These are phyloP conservation scores for Apiosordaria backusii DNA, from an alignment of 495 filamentous ascomycete genomes.

Conservation along the genomic window DNA sequence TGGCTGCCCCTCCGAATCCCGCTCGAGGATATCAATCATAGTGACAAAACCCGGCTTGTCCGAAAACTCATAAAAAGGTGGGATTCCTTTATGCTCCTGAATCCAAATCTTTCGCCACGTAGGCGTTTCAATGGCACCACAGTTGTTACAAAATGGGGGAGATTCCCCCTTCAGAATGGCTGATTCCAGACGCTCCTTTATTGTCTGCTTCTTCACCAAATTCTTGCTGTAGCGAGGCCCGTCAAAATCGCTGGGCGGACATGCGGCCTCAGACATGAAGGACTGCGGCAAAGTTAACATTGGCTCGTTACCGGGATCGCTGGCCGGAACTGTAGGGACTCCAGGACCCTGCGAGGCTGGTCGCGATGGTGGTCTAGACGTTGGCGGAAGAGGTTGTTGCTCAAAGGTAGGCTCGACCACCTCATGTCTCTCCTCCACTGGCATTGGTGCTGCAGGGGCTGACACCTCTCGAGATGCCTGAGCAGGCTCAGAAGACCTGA, in stretches of 20 bases:
- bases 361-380: constrained; percentile 21
- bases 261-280: constrained; percentile 27
- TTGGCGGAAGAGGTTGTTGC: constrained; percentile 13
- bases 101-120: constrained; percentile 90
- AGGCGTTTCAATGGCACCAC: constrained; percentile 89
- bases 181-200: constrained; percentile 60
- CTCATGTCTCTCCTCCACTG: constrained; percentile 5
- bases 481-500: background rate
- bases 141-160: constrained; percentile 86
- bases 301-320: constrained; percentile 23
- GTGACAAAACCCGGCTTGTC: constrained; percentile 63
- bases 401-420: constrained; percentile 11
- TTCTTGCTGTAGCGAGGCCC: constrained; percentile 44
- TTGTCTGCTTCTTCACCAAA: constrained; percentile 55
- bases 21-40: constrained; percentile 60
- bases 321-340: constrained; percentile 17
- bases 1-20: constrained; percentile 55
- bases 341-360: constrained; percentile 19
- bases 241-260: constrained; percentile 30
- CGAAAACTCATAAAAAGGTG: constrained; percentile 60
- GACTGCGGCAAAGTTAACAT: constrained; percentile 17
- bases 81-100: constrained; percentile 59
- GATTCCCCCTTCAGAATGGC: constrained; percentile 68
- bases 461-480: background rate
- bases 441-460: background rate